These are phyloP conservation scores for Endocarpon pusillum DNA, from an alignment of 495 filamentous ascomycete genomes.

Conservation along the genomic window DNA sequence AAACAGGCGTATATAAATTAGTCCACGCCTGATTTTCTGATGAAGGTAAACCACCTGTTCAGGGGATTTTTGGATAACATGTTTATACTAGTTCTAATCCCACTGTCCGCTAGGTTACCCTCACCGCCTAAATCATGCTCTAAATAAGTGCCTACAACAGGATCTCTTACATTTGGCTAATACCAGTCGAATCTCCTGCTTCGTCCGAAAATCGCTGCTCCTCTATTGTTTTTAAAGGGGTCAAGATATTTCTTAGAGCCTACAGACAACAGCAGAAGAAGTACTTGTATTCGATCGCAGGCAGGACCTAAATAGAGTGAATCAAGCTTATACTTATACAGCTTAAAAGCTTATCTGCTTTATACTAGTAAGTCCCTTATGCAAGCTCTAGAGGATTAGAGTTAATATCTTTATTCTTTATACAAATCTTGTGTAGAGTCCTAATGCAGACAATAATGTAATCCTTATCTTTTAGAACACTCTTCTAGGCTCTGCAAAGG, in stretches of 20 bases:
- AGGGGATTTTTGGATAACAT: no score
- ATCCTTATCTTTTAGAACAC: slow-evolving; percentile 10
- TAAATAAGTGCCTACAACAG: no score
- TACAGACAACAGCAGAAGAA: slow-evolving; percentile 5
- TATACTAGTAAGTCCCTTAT: slow-evolving; percentile 11
- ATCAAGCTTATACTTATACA: slow-evolving; percentile 7
- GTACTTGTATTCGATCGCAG: slow-evolving; percentile 6
- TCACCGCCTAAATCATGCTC: no score
- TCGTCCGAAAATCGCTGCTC: slow-evolving; percentile 4
- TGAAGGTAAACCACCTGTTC: no score
- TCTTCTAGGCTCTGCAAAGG: slow-evolving; percentile 8
- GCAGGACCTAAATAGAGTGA: neutral
- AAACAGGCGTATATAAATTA: no score
- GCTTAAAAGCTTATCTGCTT: slow-evolving; percentile 1
- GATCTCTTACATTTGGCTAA: slow-evolving; percentile 2
- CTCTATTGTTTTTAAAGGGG: neutral
- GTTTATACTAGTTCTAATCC: no score
- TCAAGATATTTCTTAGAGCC: slow-evolving; percentile 5
- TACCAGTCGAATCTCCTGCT: slow-evolving; percentile 2
- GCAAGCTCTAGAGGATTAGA: slow-evolving; percentile 8
- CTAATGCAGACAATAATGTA: slow-evolving; percentile 13
- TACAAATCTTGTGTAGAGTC: slow-evolving; percentile 12
- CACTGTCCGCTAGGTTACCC: no score
- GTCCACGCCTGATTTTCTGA: no score
- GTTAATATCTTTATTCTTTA: slow-evolving; percentile 5